These are phyloP conservation scores for Trichomonas vaginalis DNA, from an alignment of 208 protist genomes.

Conservation along the genomic window DNA sequence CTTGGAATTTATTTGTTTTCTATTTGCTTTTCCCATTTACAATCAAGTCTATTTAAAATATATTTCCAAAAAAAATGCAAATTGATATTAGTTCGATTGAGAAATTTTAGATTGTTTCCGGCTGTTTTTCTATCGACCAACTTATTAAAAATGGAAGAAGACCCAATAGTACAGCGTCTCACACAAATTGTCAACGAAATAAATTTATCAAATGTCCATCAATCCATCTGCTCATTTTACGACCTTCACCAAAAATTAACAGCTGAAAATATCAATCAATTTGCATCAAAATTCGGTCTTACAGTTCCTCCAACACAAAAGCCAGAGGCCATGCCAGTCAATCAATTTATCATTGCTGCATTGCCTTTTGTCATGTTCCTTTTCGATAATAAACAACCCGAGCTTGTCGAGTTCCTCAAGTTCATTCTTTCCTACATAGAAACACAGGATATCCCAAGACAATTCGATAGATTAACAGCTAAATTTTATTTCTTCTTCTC, in stretches of 20 bases:
- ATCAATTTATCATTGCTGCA: not conserved
- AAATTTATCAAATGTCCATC: not conserved
- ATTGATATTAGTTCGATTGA: no score
- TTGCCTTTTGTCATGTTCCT: not conserved
- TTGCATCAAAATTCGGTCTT: not conserved
- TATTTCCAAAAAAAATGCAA: no score
- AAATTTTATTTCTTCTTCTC: slow-evolving; percentile 4
- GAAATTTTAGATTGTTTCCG: no score
- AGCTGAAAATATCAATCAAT: not conserved
- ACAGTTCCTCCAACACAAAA: not conserved
- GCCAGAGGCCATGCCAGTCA: not conserved
- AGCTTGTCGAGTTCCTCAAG: not conserved
- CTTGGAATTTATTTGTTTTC: no score
- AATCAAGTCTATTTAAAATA: no score
- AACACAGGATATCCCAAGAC: not conserved
- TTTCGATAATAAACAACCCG: not conserved
- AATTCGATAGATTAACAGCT: not conserved
- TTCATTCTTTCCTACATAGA: not conserved
- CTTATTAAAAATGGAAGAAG: not conserved
- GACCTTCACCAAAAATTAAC: not conserved
- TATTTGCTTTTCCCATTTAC: no score
- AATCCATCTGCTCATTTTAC: slow-evolving; percentile 1
- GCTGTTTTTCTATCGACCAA: not conserved
- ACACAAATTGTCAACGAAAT: not conserved
- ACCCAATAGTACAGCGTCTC: not conserved